Evolutionary conservation across 129 eudicot species (phyloP).

Genomic region (Daucus carota): DNA sequence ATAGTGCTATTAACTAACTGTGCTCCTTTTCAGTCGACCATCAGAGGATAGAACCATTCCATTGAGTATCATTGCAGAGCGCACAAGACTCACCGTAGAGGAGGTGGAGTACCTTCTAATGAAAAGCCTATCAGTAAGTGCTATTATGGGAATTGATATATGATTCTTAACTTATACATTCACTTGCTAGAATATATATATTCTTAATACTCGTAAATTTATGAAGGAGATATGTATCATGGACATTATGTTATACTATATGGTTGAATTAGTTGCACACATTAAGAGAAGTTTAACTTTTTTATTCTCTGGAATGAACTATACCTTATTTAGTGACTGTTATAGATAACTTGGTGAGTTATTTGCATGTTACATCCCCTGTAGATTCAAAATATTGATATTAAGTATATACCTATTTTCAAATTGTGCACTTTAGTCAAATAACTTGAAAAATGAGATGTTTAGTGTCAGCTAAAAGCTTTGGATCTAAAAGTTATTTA

Average conservation of each 20-base stretch:
- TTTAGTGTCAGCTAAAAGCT: no score
- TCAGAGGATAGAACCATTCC: conserved; percentile 92
- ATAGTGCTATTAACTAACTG: background rate
- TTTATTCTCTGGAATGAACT: background rate
- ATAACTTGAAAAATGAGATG: no score
- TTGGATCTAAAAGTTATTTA: no score
- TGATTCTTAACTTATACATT: background rate
- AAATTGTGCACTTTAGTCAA: no score
- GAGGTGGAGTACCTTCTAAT: conserved; percentile 91
- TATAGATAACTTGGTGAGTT: no score
- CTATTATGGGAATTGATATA: background rate
- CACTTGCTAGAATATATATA: background rate
- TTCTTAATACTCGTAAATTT: background rate
- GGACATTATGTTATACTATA: background rate
- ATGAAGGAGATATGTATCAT: background rate
- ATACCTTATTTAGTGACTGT: background rate
- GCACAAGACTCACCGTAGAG: conserved; percentile 74
- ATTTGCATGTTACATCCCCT: no score
- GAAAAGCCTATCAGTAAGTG: conserved; percentile 96
- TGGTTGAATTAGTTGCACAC: background rate
- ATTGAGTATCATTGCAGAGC: conserved; percentile 70
- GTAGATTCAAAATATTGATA: no score
- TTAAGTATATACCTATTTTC: no score
- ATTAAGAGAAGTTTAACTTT: background rate
- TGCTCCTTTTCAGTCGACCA: conserved; percentile 68